Percentiles rank a stretch among this genome's conserved stretches.
Evolutionary conservation across 768 basidiomycete genomes (phyloP).

Genomic region (Exidia glandulosa): DNA sequence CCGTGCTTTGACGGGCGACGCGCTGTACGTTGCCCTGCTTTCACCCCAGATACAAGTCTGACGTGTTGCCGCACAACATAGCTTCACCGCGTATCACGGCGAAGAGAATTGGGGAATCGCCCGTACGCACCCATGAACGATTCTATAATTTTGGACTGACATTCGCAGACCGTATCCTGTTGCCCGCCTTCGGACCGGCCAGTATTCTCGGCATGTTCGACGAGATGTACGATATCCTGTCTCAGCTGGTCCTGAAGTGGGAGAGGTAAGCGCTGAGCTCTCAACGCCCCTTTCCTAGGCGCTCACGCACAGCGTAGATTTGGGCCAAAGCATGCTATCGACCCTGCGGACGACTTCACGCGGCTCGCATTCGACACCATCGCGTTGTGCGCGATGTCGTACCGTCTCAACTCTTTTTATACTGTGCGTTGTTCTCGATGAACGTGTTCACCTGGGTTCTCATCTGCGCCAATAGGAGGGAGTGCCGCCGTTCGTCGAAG

Average conservation of each 20-base stretch:
- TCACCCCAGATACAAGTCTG: too few species aligned
- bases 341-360: constrained; percentile 37
- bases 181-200: too few species aligned
- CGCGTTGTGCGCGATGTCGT: constrained; percentile 31
- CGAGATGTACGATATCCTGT: constrained; percentile 35
- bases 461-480: constrained; percentile 14
- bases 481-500: constrained; percentile 28
- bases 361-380: constrained; percentile 37
- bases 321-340: constrained; percentile 29
- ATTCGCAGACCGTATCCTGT: too few species aligned
- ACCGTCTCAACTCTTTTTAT: constrained; percentile 36
- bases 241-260: constrained; percentile 35
- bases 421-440: constrained; percentile 14
- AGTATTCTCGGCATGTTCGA: too few species aligned
- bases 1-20: too few species aligned
- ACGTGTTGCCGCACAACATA: too few species aligned
- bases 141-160: too few species aligned
- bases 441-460: not conserved
- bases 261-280: constrained; percentile 19
- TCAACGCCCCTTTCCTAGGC: not conserved
- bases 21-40: too few species aligned
- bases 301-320: constrained; percentile 19
- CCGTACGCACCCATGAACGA: too few species aligned
- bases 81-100: too few species aligned
- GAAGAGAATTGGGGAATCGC: too few species aligned